Percentiles rank a stretch among this genome's conserved stretches.
Conservation (phyloP, 75 land plant genomes). For the Pseudotsuga menziesii region DNA sequence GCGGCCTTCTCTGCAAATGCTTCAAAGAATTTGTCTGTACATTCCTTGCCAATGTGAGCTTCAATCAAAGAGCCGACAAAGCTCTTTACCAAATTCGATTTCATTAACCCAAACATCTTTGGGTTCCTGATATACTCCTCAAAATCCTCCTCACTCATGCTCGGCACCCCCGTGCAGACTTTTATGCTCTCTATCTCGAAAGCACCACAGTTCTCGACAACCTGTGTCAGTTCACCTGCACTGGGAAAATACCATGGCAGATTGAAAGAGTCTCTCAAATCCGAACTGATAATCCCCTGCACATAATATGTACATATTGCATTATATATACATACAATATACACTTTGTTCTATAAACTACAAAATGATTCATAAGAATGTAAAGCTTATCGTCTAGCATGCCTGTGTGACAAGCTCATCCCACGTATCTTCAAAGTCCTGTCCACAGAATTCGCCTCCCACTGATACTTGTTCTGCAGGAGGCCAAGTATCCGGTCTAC, state of each 20-base stretch:
- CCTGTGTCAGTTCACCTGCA: constrained; percentile 1
- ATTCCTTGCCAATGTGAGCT: constrained; percentile 13
- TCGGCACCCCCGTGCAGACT: constrained; percentile 4
- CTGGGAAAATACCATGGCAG: constrained; percentile 9
- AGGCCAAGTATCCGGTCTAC: neutral
- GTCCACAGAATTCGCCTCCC: neutral
- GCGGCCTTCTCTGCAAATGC: neutral
- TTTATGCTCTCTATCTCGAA: constrained; percentile 1
- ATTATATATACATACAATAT: too few relatives aligned
- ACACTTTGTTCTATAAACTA: too few relatives aligned
- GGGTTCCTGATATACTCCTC: neutral
- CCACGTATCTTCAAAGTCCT: constrained; percentile 12
- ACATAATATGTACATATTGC: neutral
- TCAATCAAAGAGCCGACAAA: neutral
- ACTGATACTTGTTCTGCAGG: neutral
- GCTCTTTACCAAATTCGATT: neutral
- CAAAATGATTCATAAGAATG: too few relatives aligned
- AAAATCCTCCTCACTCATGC: neutral
- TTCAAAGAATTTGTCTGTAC: neutral
- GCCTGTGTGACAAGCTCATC: constrained; percentile 19
- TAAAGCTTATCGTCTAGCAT: neutral
- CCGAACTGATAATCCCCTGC: constrained; percentile 4
- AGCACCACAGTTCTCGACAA: neutral
- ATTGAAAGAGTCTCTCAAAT: constrained; percentile 6
- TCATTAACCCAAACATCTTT: neutral